Percentiles rank a stretch among this genome's conserved stretches.
Conservation (phyloP, 192 early-diverging fungal genomes). For the Backusella parvicylindrica region DNA sequence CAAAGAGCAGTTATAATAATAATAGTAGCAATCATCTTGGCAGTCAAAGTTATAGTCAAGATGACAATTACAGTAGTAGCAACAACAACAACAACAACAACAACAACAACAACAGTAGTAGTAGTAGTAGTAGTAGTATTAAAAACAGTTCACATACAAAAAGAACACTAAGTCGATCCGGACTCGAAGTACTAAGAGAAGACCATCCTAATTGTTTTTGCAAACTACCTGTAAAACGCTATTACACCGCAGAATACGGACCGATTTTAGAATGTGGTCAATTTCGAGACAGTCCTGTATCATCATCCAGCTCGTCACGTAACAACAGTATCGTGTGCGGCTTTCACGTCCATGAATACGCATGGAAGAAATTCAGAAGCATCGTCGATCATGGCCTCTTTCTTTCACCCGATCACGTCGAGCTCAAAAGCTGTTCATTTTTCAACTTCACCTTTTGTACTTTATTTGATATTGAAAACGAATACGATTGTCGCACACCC, state of each 20-base stretch:
- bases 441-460: conserved; percentile 20
- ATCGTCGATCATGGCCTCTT: not conserved
- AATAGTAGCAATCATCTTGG: not conserved
- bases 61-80: too few relatives aligned
- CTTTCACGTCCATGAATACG: conserved; percentile 12
- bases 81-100: too few relatives aligned
- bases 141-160: not conserved
- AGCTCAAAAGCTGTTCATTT: not conserved
- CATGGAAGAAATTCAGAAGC: not conserved
- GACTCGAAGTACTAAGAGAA: not conserved
- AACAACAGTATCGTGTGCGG: not conserved
- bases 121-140: not conserved
- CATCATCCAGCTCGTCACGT: too few relatives aligned
- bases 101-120: too few relatives aligned
- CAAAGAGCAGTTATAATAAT: not conserved
- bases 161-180: not conserved
- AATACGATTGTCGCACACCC: not conserved
- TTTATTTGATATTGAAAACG: not conserved
- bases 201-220: not conserved
- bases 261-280: not conserved
- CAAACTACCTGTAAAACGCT: not conserved
- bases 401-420: not conserved
- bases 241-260: not conserved
- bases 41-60: too few relatives aligned
- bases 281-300: not conserved